phyloP scores from a whole-genome alignment of 176 grass and related monocot species.

The Urochloa ruziziensis region DNA sequence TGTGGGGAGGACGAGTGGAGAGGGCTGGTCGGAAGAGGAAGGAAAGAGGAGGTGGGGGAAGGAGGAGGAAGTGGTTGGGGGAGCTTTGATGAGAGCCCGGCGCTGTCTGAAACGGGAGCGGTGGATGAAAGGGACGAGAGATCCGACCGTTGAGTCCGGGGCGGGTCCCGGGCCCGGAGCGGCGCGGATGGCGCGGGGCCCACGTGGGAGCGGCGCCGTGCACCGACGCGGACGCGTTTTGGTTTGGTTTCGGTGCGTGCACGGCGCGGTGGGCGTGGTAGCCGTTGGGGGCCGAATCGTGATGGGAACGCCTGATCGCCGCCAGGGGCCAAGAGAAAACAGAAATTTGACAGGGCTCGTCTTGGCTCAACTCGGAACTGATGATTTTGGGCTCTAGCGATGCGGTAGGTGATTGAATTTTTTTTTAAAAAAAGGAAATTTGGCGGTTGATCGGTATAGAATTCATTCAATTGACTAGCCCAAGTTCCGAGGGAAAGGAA shows the following conservation, averaged over 20 bases:
- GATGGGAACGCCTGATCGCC: too few relatives aligned
- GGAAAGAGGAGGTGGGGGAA: too few relatives aligned
- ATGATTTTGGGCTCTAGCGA: too few relatives aligned
- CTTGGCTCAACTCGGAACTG: too few relatives aligned
- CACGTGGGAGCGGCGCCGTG: constrained; percentile 17
- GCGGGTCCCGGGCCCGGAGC: not conserved
- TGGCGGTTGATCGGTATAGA: too few relatives aligned
- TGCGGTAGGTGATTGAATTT: too few relatives aligned
- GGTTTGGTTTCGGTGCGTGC: not conserved
- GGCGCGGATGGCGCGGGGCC: constrained; percentile 8
- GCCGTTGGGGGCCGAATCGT: constrained; percentile 11
- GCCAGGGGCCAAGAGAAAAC: too few relatives aligned
- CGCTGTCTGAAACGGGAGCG: constrained; percentile 26
- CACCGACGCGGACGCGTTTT: constrained; percentile 16
- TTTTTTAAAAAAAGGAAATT: too few relatives aligned
- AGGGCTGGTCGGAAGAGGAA: not conserved
- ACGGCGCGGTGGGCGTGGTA: not conserved
- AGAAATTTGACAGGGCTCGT: too few relatives aligned
- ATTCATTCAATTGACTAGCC: too few relatives aligned
- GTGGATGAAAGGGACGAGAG: not conserved
- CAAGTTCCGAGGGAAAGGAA: too few relatives aligned
- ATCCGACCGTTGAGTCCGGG: constrained; percentile 31
- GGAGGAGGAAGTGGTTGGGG: not conserved
- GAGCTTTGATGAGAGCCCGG: constrained; percentile 17
- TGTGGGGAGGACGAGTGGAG: not conserved